phyloP scores from a whole-genome alignment of 208 protist species.

The Acanthamoeba rhysodes region DNA sequence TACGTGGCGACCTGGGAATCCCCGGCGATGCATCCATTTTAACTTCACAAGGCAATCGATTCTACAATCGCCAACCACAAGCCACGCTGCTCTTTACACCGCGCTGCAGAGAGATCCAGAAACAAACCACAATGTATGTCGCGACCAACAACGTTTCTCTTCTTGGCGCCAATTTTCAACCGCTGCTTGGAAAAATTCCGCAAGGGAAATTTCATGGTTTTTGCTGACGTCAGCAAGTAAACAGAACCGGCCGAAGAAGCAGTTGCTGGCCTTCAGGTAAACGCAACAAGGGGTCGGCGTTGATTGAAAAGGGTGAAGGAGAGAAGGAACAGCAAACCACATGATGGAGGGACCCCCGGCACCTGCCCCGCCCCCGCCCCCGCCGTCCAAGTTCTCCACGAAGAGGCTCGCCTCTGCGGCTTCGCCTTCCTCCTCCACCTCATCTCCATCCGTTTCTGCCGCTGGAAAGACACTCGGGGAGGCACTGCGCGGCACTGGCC shows the following conservation, averaged over 20 bases:
- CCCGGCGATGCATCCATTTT: no score
- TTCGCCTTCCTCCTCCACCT: not conserved
- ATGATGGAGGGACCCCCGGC: conserved; percentile 3
- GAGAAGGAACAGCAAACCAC: no score
- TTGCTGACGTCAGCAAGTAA: not conserved
- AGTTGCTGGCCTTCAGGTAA: not conserved
- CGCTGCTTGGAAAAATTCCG: not conserved
- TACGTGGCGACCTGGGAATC: no score
- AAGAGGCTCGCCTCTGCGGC: not conserved
- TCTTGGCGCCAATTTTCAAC: conserved; percentile 8
- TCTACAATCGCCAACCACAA: no score
- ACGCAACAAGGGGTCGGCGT: not conserved
- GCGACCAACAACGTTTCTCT: not conserved
- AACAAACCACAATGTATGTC: no score
- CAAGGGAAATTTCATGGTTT: not conserved
- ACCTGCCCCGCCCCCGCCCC: conserved; percentile 39
- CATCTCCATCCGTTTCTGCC: not conserved
- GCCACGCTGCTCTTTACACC: no score
- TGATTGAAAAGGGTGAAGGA: not conserved
- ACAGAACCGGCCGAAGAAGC: no score
- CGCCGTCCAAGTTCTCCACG: conserved; percentile 9
- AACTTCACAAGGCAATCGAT: no score
- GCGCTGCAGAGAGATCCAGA: not conserved
- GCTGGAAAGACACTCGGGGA: conserved; percentile 15
- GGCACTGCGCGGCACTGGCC: conserved; percentile 27